Evolutionary conservation across 1,139 yeast species (phyloP), one percentile per base, ranked within the genome.

Genomic region (Pichia sp.): DNA sequence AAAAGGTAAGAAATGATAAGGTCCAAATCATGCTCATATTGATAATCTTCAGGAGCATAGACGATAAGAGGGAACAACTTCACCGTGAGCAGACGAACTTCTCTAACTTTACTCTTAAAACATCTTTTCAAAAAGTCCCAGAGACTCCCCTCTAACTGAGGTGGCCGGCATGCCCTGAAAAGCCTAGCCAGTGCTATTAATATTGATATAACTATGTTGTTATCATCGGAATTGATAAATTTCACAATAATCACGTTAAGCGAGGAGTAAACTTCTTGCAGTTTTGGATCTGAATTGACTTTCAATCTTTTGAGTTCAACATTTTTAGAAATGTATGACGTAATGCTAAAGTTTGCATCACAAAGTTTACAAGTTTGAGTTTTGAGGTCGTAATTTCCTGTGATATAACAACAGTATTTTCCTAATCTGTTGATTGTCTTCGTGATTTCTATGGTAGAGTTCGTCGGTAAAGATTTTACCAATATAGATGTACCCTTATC

Each of bases 101-200:
- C 83, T 57, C 90, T 69, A 54, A 76, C 74, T 9, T 63, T 62
- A 49, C 71, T 69, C 16, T 52, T 58, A 45, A 66, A 66, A 52
- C 65, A 68, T 41, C 34, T 50, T 48, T 56, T 58, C 21, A 64
- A 55, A 50, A 61, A 74, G 16, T 50, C 52, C 66, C 68, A 71
- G 2, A 66, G 19, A 4, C 50, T 51, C 31, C 60, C 59, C 1
- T 55, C 39, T 9, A 64, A 51, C 41, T 50, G 56, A 45, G 78
- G 79, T 0, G 79, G 78, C 55, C 75, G 72, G 59, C 65, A 83
- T 34, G 80, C 78, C 4, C 73, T 66, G 52, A 81, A 77, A 1
- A 81, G 59, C 59, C 76, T 75, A 60, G 70, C 74, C 3, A 83
- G 55, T 0, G 79, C 59, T 1, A 80, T 56, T 22, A 83, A 63